Conservation (phyloP, 768 basidiomycete genomes). For the Mycena sanguinolenta region DNA sequence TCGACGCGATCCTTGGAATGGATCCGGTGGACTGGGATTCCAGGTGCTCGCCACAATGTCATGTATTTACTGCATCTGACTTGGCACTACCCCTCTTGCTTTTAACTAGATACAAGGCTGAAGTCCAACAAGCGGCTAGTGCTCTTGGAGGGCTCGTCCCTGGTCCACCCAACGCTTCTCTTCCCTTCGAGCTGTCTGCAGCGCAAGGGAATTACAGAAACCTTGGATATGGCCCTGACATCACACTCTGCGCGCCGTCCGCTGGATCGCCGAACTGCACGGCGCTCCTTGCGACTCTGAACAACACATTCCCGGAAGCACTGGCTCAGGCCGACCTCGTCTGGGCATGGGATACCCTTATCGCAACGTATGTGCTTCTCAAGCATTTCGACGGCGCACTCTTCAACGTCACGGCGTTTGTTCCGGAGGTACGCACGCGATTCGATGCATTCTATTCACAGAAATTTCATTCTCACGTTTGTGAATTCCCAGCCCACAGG, state of each 20-base stretch:
- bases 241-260: background rate
- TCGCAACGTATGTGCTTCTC: background rate
- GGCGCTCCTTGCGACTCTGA: background rate
- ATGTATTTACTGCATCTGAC: no score
- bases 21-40: background rate
- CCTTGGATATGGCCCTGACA: constrained; percentile 7
- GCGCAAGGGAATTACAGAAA: background rate
- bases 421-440: background rate
- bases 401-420: background rate
- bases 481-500: no score
- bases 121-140: no score
- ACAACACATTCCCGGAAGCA: background rate
- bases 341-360: background rate
- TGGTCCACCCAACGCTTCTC: background rate
- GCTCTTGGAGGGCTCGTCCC: no score
- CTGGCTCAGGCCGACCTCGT: constrained; percentile 2
- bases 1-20: background rate
- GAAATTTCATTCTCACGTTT: no score
- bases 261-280: background rate
- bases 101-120: no score
- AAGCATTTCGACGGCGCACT: background rate
- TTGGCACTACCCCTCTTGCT: no score
- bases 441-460: no score
- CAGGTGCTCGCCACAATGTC: background rate
- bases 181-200: background rate